phyloP scores from a whole-genome alignment of 1,139 yeast species.

The Blastobotrys capitulatus region DNA sequence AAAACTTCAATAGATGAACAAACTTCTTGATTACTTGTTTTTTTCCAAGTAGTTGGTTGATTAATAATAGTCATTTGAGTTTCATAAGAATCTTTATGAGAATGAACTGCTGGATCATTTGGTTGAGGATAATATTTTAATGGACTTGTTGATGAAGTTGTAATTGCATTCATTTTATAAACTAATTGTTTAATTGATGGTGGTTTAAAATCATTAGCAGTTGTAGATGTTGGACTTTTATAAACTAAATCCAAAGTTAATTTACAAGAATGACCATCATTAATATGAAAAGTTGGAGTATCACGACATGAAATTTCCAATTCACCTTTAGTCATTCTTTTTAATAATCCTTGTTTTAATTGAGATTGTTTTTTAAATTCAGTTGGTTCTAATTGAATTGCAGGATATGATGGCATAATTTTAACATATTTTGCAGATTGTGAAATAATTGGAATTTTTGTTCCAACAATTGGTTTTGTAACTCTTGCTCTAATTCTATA shows the following conservation, averaged over 20 bases:
- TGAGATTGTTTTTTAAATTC: not conserved
- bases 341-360: slow-evolving; percentile 9
- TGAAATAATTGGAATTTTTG: slow-evolving; percentile 3
- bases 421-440: slow-evolving; percentile 7
- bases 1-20: not conserved
- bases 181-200: slow-evolving; percentile 8
- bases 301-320: slow-evolving; percentile 2
- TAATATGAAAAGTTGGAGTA: slow-evolving; percentile 9
- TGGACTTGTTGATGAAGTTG: slow-evolving; percentile 3
- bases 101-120: slow-evolving; percentile 8
- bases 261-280: not conserved
- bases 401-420: slow-evolving; percentile 14
- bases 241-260: not conserved
- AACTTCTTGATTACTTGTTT: not conserved
- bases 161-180: slow-evolving; percentile 6
- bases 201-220: slow-evolving; percentile 6
- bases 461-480: slow-evolving; percentile 10
- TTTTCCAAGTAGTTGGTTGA: slow-evolving; percentile 4
- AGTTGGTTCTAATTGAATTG: slow-evolving; percentile 8
- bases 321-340: slow-evolving; percentile 9
- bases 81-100: slow-evolving; percentile 7
- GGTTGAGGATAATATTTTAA: slow-evolving; percentile 8
- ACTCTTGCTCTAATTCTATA: slow-evolving; percentile 20
- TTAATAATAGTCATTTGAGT: slow-evolving; percentile 5
- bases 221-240: slow-evolving; percentile 1